Evolutionary conservation across 1,284 basidiomycete species (phyloP).

Genomic region (Malassezia psittaci): DNA sequence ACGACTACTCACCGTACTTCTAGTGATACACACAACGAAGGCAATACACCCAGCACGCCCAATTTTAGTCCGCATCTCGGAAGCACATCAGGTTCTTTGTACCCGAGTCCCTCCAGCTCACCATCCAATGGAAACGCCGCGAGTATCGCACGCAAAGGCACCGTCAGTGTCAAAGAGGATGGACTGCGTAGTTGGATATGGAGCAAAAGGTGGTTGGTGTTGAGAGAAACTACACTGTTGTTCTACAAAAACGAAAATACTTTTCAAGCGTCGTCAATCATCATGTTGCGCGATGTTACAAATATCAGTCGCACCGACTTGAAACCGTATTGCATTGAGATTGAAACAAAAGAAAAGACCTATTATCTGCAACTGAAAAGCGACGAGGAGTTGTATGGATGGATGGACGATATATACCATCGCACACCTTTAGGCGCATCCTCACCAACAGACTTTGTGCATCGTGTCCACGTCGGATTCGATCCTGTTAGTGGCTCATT

Average conservation of each 20-base stretch:
- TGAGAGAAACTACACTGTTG: conserved; percentile 68
- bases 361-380: conserved; percentile 75
- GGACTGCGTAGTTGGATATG: conserved; percentile 69
- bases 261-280: conserved; percentile 57
- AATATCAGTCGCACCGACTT: conserved; percentile 82
- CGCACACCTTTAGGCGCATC: conserved; percentile 81
- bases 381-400: conserved; percentile 89
- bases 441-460: conserved; percentile 91
- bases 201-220: conserved; percentile 78
- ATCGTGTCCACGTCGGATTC: conserved; percentile 95
- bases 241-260: conserved; percentile 82
- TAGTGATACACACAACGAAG: background rate
- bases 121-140: background rate
- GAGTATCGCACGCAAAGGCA: conserved; percentile 34
- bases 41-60: background rate
- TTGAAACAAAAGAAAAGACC: conserved; percentile 66
- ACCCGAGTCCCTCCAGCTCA: background rate
- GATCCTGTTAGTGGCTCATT: conserved; percentile 87
- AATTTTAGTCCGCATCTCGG: conserved; percentile 1
- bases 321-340: conserved; percentile 73
- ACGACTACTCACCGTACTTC: too few relatives aligned
- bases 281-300: conserved; percentile 67
- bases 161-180: conserved; percentile 47
- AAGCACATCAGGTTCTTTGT: background rate
- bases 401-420: conserved; percentile 91